Percentiles rank a stretch among this genome's conserved stretches.
Conservation (phyloP, 2,329 filamentous ascomycete genomes). For the Cytospora paraplurivora region DNA sequence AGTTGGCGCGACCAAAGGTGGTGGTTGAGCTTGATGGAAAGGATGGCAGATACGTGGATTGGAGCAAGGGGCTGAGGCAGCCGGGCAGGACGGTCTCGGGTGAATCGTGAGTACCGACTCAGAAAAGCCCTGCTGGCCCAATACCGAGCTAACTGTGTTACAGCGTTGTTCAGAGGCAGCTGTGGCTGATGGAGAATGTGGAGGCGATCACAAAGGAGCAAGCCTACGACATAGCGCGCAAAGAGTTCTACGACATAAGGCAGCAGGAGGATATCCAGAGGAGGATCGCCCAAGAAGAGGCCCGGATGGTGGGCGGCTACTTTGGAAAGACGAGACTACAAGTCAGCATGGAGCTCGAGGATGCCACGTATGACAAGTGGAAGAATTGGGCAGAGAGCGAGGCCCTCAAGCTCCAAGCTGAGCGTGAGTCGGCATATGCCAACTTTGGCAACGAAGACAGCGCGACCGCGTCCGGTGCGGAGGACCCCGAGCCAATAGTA, state of each 20-base stretch:
- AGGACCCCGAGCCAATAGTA: slow-evolving; percentile 19
- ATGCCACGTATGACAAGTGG: slow-evolving; percentile 80
- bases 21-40: slow-evolving; percentile 84
- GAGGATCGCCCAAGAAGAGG: slow-evolving; percentile 85
- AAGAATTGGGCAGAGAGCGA: slow-evolving; percentile 71
- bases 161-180: slow-evolving; percentile 89
- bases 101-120: slow-evolving; percentile 66
- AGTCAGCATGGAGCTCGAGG: slow-evolving; percentile 80
- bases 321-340: slow-evolving; percentile 79
- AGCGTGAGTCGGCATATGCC: slow-evolving; percentile 46
- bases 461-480: slow-evolving; percentile 31
- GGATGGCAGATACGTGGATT: slow-evolving; percentile 75
- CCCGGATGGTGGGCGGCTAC: slow-evolving; percentile 79
- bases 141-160: slow-evolving; percentile 10
- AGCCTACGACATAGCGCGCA: slow-evolving; percentile 85
- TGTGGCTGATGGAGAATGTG: slow-evolving; percentile 75
- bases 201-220: slow-evolving; percentile 57
- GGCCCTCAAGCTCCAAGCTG: slow-evolving; percentile 45
- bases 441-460: slow-evolving; percentile 45
- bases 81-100: slow-evolving; percentile 76
- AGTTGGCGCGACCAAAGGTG: slow-evolving; percentile 83
- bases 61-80: slow-evolving; percentile 75
- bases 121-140: too few relatives aligned
- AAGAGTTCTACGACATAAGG: slow-evolving; percentile 86
- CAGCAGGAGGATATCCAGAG: slow-evolving; percentile 80